Evolutionary conservation across 345 rosid genomes (phyloP), one percentile per base, ranked within the genome.

Genomic region (Arabis hirsuta): DNA sequence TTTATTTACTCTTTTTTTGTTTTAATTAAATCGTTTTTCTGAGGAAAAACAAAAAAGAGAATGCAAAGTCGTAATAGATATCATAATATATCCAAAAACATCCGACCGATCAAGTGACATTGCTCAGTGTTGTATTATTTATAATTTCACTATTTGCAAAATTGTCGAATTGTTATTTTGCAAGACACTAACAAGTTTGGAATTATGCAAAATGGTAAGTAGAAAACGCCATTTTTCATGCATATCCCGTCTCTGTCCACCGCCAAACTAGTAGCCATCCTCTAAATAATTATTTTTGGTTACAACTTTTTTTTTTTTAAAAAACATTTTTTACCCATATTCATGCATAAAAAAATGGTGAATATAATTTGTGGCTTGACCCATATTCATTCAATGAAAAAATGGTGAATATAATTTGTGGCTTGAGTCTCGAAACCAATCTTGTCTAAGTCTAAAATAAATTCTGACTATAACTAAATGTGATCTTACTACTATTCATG

Each of bases 21-120:
- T 7, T 2, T 26, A 14, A 3, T 9, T 27, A 52, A 1, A 57
- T 7, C 9, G 13, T 67, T 22, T n/a, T 52, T 11, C 47, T 14
- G 68, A 59, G 12, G 44, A 6, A 11, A 0, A 9, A 51, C 20
- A 55, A 34, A 12, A 19, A 27, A 16, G 5, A 7, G 53, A 52
- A 41, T n/a, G 22, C 8, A 59, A 74, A 58, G 62, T 58, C 73
- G 12, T 58, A 31, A 58, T 12, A 66, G 57, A 52, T 43, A 61
- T 67, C 57, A 74, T 74, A 58, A 74, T 67, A 67, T 67, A 67
- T 67, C 73, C 73, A 61, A 74, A 73, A 67, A 58, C 61, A 51
- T 50, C 73, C 63, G 78, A 74, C 78, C 78, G 73, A 74, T 67
- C 69, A 74, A 74, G 73, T 74, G 78, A 34, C 78, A 60, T 12